phyloP scores from a whole-genome alignment of 495 filamentous ascomycete species.

The Barbatosphaeria neglecta region DNA sequence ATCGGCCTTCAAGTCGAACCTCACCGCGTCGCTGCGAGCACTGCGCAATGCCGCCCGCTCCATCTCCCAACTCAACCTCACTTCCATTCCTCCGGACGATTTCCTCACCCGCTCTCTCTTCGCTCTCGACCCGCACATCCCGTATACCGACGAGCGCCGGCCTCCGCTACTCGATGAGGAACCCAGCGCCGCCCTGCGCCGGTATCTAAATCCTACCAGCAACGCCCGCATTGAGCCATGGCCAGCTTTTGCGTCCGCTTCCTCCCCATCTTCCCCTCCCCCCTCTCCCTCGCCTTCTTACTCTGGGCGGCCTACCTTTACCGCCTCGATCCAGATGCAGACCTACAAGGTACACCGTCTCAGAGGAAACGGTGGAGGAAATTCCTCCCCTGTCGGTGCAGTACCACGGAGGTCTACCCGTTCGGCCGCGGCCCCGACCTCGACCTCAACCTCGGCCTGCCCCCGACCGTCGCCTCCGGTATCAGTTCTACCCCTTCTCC shows the following conservation, averaged over 20 bases:
- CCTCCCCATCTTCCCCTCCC: constrained; percentile 9
- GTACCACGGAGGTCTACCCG: no score
- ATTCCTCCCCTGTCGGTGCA: no score
- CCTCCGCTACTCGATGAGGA: constrained; percentile 64
- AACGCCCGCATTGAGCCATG: constrained; percentile 53
- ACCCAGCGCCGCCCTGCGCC: constrained; percentile 75
- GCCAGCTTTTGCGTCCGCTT: constrained; percentile 14
- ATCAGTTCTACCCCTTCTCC: no score
- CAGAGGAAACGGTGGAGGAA: no score
- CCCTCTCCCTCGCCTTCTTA: no score
- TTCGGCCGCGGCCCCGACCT: constrained; percentile 23
- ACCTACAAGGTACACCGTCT: constrained; percentile 54
- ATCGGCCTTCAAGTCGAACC: constrained; percentile 76
- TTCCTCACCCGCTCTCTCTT: constrained; percentile 80
- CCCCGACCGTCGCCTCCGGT: constrained; percentile 21
- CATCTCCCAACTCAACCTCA: constrained; percentile 63
- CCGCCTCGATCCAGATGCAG: constrained; percentile 78
- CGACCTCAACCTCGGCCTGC: constrained; percentile 16
- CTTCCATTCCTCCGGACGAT: constrained; percentile 72
- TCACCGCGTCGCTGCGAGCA: constrained; percentile 82
- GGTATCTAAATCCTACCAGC: constrained; percentile 81
- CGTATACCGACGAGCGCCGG: constrained; percentile 79
- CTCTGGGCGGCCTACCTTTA: constrained; percentile 36
- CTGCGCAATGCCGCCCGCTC: constrained; percentile 76
- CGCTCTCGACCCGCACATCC: constrained; percentile 57